phyloP scores from a whole-genome alignment of 139 green algal genomes.

The Haematococcus lacustris region DNA sequence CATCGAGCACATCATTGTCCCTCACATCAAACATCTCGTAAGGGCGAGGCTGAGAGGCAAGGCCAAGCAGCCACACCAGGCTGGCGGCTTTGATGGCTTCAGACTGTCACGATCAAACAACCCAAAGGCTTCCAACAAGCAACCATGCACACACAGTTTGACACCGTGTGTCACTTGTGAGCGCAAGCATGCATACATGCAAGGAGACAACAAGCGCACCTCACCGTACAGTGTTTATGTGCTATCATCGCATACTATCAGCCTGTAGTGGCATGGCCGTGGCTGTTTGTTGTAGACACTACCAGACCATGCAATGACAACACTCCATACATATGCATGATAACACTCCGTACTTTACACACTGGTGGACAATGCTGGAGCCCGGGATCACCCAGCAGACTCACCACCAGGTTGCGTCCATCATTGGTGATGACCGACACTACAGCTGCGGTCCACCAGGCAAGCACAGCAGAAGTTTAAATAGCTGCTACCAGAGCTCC shows the following conservation, averaged over 20 bases:
- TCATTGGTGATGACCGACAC: conserved; percentile 84
- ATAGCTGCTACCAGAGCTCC: conserved; percentile 24
- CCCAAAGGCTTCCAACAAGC: not conserved
- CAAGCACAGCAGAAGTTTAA: not conserved
- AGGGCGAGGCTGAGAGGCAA: not conserved
- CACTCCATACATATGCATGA: not conserved
- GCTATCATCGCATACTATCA: not conserved
- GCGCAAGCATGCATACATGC: no score
- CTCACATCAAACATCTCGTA: no score
- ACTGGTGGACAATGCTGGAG: not conserved
- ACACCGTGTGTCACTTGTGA: not conserved
- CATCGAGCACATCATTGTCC: no score
- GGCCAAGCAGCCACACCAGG: not conserved
- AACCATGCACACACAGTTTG: not conserved
- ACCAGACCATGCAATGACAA: not conserved
- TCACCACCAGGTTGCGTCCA: conserved; percentile 74
- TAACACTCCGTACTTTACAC: not conserved
- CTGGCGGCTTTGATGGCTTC: no score
- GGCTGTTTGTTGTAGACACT: not conserved
- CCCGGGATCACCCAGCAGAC: not conserved
- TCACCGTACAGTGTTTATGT: not conserved
- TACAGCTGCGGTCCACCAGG: conserved; percentile 14
- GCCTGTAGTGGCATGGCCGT: not conserved
- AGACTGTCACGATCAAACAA: not conserved
- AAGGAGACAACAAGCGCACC: no score